Evolutionary conservation across 1,139 yeast species (phyloP), one percentile per base, ranked within the genome.

Genomic region (Wickerhamiella pararugosa): DNA sequence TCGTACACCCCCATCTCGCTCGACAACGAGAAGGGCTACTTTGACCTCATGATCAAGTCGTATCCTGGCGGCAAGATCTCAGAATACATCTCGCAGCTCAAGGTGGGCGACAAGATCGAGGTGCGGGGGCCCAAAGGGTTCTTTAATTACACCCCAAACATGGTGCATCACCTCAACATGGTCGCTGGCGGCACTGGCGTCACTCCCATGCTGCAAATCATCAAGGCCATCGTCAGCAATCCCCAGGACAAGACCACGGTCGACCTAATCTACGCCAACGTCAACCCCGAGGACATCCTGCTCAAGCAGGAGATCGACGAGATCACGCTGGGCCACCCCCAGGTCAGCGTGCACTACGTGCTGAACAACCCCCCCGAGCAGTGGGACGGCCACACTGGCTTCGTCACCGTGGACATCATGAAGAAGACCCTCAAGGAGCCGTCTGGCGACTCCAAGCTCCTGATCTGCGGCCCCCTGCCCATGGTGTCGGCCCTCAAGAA

Each of bases 151-250:
- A 69, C 75, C 44, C 84, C 93, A 53, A 84, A 84, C 61, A 79
- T 81, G 73, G 79, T 76, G 50, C 67, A 73, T 47, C 70, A 73
- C 44, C 73, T 83, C 52, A 81, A 80, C 45, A 86, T 90, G 86
- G 77, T 90, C 52, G 94, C 95, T 35, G 95, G 95, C 53, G 98
- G 98, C 57, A 81, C 94, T 37, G 96, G 94, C 53, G 81, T 86
- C 56, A 81, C 96, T 29, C 97, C 97, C 53, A 82, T 87, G 76
- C 81, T 77, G 63, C 95, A 86, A 67, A 80, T 86, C 58, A 71
- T 86, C 53, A 75, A 78, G 53, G 86, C 86, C 42, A 78, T 86
- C 53, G 76, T 81, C 54, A 67, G 69, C 50, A 76, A 82, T 56
- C 87, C 92, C 21, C 69, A 67, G 35, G 95, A 84, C 60, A 71